Conservation (phyloP, 495 filamentous ascomycete genomes). For the Viridothelium virens region DNA sequence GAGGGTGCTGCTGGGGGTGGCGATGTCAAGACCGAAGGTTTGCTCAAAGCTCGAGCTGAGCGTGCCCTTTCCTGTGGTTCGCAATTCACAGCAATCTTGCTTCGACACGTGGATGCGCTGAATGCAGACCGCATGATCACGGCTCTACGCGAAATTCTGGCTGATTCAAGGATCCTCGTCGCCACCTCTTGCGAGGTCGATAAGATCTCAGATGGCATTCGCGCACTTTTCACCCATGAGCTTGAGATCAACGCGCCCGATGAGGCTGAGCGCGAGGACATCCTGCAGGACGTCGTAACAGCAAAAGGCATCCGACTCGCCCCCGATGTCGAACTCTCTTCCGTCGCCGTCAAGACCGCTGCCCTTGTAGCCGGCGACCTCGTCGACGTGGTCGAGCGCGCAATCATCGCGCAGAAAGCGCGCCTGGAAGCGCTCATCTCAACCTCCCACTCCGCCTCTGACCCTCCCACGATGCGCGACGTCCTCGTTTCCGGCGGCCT, state of each 20-base stretch:
- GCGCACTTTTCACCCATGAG: constrained; percentile 90
- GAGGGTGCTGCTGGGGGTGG: constrained; percentile 78
- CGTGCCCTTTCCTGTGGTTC: constrained; percentile 81
- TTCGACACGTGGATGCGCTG: constrained; percentile 82
- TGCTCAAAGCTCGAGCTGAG: constrained; percentile 78
- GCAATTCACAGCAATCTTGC: constrained; percentile 70
- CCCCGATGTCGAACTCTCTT: constrained; percentile 69
- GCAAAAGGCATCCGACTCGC: constrained; percentile 65
- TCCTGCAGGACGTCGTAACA: constrained; percentile 67
- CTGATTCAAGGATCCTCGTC: constrained; percentile 67
- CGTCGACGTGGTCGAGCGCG: constrained; percentile 87
- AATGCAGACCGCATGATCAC: constrained; percentile 82
- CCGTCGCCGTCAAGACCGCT: constrained; percentile 88
- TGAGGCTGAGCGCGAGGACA: constrained; percentile 83
- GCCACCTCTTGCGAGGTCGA: constrained; percentile 93
- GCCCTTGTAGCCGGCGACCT: constrained; percentile 91
- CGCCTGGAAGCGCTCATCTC: constrained; percentile 65
- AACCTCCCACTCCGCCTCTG: constrained; percentile 21
- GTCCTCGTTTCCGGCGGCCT: constrained; percentile 85
- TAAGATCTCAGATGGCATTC: constrained; percentile 80
- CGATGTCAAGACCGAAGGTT: constrained; percentile 88
- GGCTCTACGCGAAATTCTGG: constrained; percentile 70
- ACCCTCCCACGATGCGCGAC: constrained; percentile 59
- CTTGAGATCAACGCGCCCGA: constrained; percentile 89
- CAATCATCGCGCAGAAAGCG: constrained; percentile 61